Percentiles rank a stretch among this genome's conserved stretches.
Conservation (phyloP, 192 early-diverging fungal species). For the Backusella parvicylindrica region DNA sequence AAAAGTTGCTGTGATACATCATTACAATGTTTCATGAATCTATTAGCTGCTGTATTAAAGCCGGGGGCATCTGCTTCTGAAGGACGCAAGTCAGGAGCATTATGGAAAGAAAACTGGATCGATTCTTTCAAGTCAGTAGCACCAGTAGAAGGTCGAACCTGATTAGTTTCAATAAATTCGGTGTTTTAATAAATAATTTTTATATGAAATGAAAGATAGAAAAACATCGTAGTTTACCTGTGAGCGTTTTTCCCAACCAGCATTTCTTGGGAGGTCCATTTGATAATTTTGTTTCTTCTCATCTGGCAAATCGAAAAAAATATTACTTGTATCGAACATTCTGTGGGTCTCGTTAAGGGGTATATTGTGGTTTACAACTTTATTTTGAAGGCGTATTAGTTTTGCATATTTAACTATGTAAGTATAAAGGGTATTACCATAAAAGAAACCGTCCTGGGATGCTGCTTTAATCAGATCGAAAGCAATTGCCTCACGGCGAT, state of each 20-base stretch:
- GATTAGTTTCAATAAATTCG: background rate
- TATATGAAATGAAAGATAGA: background rate
- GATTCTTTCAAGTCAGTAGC: slow-evolving; percentile 24
- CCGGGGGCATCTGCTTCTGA: slow-evolving; percentile 20
- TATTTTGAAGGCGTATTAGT: background rate
- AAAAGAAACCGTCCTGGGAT: slow-evolving; percentile 28
- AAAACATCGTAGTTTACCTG: slow-evolving; percentile 12
- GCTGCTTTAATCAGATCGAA: slow-evolving; percentile 23
- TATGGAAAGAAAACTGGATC: slow-evolving; percentile 24
- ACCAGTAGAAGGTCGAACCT: slow-evolving; percentile 5
- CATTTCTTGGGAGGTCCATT: slow-evolving; percentile 23
- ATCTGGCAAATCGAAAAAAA: slow-evolving; percentile 28
- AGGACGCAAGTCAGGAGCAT: slow-evolving; percentile 20
- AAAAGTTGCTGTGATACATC: slow-evolving; percentile 25
- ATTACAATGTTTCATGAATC: slow-evolving; percentile 28
- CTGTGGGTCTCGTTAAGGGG: background rate
- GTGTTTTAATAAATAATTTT: background rate
- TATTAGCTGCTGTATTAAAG: slow-evolving; percentile 10
- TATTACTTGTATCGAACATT: slow-evolving; percentile 19
- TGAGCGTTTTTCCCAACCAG: slow-evolving; percentile 27
- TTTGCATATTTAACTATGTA: background rate
- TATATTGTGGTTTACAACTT: slow-evolving; percentile 28
- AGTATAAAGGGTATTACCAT: slow-evolving; percentile 11
- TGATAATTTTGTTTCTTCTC: slow-evolving; percentile 22
- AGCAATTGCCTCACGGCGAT: slow-evolving; percentile 20